Evolutionary conservation across 2,329 filamentous ascomycete genomes (phyloP).

Genomic region (Penicillium polonicum): DNA sequence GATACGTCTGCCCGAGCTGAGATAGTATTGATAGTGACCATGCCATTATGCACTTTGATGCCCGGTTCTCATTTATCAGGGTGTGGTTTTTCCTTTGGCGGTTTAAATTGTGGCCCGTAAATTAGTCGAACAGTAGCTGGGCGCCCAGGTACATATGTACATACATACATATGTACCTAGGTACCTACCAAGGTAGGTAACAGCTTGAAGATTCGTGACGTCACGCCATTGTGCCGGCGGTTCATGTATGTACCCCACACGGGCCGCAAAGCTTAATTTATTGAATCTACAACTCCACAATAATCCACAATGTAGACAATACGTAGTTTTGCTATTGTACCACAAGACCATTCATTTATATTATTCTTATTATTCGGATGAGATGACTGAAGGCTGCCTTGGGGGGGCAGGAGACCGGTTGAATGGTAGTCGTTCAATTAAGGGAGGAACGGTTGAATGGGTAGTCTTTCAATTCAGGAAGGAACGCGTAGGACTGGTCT

Average conservation of each 20-base stretch:
- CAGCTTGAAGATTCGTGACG: neutral
- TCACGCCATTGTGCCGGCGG: neutral
- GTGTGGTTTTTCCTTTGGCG: no score
- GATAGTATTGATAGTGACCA: no score
- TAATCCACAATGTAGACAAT: neutral
- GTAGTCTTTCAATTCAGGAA: neutral
- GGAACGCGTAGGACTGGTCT: neutral
- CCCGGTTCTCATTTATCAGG: no score
- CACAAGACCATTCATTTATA: neutral
- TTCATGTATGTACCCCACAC: slow-evolving; percentile 1
- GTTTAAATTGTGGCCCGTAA: no score
- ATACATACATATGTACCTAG: no score
- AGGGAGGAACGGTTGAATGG: slow-evolving; percentile 1
- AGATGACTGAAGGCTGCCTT: neutral
- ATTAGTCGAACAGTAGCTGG: no score
- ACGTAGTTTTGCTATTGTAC: neutral
- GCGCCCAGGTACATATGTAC: no score
- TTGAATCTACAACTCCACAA: neutral
- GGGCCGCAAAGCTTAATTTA: slow-evolving; percentile 10
- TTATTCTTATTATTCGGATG: neutral
- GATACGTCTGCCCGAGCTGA: no score
- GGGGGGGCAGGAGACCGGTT: neutral
- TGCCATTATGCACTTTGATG: no score
- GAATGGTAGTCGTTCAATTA: neutral
- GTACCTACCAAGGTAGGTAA: no score